Evolutionary conservation across 164 flowering plant species (phyloP), one percentile per base, ranked within the genome.

Genomic region (Sedum album): DNA sequence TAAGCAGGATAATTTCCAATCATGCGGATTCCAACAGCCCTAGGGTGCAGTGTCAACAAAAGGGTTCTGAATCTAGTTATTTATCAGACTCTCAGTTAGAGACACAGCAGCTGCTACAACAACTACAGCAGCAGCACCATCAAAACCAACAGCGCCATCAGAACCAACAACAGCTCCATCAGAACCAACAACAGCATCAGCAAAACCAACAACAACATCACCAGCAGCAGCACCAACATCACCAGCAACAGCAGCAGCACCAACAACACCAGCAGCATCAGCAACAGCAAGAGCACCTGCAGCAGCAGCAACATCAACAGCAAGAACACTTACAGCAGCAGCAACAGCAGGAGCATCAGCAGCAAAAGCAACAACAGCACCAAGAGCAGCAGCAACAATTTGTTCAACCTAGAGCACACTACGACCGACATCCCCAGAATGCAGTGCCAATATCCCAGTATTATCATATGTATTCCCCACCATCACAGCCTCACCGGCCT

Each of bases 41-140:
- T 7, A 86, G 75, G 33, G 61, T 79, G 65, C 78, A 83, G 62
- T 62, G 79, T 20, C 96, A 79, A 65, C 85, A 82, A 31, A 86
- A 79, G 60, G 70, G 77, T 77, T 85, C 80, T 48, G 95, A 89
- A 65, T 63, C 87, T 25, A 84, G 87, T 18, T 86, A 80, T 74
- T 66, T 82, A 1, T 55, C 83, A 73, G 74, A 78, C 38, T 21
- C 72, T 66, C 84, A 84, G 67, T 73, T 72, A 21, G 85, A 81
- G 7, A 79, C 67, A 66, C 78, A 75, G 5, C 75, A 76, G 4
- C 73, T 62, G 36, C 75, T 68, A 13, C 70, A 55, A 21, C 78
- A 46, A 13, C 73, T 62, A 17, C 76, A 67, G 9, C 77, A 63
- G 14, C 77, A 55, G n/a, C n/a, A n/a, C n/a, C n/a, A n/a, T n/a